phyloP scores from a whole-genome alignment of 2,329 filamentous ascomycete genomes.

The Chaetothyriales sp. region DNA sequence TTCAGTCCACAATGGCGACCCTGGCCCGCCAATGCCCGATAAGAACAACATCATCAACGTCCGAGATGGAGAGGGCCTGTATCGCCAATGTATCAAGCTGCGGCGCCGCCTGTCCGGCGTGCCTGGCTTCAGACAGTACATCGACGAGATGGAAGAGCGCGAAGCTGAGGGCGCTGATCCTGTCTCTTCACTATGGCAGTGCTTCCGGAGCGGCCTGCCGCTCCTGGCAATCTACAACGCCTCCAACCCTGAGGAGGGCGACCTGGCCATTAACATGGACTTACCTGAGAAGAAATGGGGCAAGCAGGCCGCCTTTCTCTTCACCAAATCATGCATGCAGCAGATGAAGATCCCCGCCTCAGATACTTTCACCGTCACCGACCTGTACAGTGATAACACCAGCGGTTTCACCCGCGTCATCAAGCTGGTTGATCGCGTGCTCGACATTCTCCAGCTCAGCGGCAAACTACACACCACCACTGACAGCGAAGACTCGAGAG shows the following conservation, averaged over 20 bases:
- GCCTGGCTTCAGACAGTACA: conserved; percentile 61
- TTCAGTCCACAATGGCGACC: conserved; percentile 20
- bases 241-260: conserved; percentile 50
- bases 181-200: conserved; percentile 80
- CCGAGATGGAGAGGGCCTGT: conserved; percentile 85
- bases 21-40: conserved; percentile 53
- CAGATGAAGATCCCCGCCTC: conserved; percentile 64
- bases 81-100: conserved; percentile 82
- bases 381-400: conserved; percentile 85
- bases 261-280: conserved; percentile 40
- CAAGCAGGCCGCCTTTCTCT: conserved; percentile 82
- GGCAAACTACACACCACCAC: conserved; percentile 51
- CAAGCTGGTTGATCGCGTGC: conserved; percentile 79
- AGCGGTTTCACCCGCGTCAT: conserved; percentile 88
- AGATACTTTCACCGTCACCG: conserved; percentile 81
- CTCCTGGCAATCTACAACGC: conserved; percentile 81
- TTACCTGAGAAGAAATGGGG: conserved; percentile 55
- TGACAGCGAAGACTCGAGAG: conserved; percentile 23
- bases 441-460: conserved; percentile 68
- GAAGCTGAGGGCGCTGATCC: conserved; percentile 54
- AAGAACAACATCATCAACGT: conserved; percentile 95
- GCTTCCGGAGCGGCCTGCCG: conserved; percentile 68
- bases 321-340: conserved; percentile 74
- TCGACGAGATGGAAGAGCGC: conserved; percentile 57
- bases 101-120: conserved; percentile 70